A percentile compares a stretch with the other conserved stretches of the same genome.
Evolutionary conservation across 768 basidiomycete species (phyloP).

Genomic region (Rhodosporidiobolus sp.): DNA sequence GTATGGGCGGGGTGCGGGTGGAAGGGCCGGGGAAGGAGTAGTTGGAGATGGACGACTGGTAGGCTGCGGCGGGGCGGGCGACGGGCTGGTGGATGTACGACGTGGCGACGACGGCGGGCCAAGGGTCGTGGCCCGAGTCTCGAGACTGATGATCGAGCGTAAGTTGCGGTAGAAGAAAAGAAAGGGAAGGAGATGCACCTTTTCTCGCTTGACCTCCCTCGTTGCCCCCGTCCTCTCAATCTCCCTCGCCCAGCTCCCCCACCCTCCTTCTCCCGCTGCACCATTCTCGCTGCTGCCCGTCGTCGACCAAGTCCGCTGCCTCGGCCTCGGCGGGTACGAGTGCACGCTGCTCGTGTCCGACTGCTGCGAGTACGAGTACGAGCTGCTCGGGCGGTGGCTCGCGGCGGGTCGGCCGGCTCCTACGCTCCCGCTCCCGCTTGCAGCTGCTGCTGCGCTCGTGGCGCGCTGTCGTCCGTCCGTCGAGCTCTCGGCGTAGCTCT

Average conservation of each 20-base stretch:
- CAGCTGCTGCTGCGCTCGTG: not conserved
- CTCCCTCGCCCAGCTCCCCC: constrained; percentile 14
- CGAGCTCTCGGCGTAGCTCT: constrained; percentile 1
- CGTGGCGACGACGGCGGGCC: constrained; percentile 13
- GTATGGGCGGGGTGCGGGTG: not conserved
- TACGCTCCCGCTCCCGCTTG: not conserved
- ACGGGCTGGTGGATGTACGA: constrained; percentile 23
- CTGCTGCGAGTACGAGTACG: constrained; percentile 18
- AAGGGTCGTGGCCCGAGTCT: constrained; percentile 1
- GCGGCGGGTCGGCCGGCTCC: not conserved
- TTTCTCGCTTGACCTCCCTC: constrained; percentile 11
- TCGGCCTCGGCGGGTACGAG: constrained; percentile 33
- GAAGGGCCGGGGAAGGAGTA: constrained; percentile 6
- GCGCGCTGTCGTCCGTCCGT: not conserved
- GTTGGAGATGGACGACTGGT: constrained; percentile 12
- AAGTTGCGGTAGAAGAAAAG: not conserved
- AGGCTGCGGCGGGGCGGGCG: constrained; percentile 2
- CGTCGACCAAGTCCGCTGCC: constrained; percentile 11
- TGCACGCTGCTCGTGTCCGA: constrained; percentile 20
- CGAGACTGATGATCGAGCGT: not conserved
- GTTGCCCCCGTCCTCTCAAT: constrained; percentile 22
- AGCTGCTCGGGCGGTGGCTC: constrained; percentile 5
- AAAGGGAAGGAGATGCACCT: not conserved
- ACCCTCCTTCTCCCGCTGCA: not conserved
- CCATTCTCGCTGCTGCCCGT: constrained; percentile 9